These are phyloP conservation scores for Diaporthe batatas DNA, from an alignment of 2,329 filamentous ascomycete genomes.

Conservation along the genomic window DNA sequence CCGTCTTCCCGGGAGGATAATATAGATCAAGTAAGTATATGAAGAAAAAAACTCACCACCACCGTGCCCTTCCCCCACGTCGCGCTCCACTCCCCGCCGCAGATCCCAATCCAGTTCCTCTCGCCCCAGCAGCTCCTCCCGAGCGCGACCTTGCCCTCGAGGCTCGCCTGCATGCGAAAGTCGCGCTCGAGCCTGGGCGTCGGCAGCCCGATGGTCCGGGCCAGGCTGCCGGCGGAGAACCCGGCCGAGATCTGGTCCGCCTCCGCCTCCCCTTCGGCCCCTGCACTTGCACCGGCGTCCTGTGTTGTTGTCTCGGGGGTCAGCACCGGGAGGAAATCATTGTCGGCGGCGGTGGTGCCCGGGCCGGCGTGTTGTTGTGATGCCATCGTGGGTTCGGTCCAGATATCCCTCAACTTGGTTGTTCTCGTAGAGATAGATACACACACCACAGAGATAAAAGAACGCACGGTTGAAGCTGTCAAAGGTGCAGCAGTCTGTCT, in stretches of 20 bases:
- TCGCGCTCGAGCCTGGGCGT: constrained; percentile 38
- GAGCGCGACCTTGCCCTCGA: constrained; percentile 40
- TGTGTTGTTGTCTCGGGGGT: constrained; percentile 12
- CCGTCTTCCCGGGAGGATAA: no score
- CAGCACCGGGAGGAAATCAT: constrained; percentile 31
- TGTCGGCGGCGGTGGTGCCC: constrained; percentile 1
- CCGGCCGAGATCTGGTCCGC: constrained; percentile 31
- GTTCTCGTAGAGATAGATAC: no score
- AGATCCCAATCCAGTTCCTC: constrained; percentile 43
- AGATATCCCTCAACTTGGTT: no score
- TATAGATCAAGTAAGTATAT: no score
- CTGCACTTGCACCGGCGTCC: not conserved
- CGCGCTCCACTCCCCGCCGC: constrained; percentile 41
- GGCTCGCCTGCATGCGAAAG: constrained; percentile 41
- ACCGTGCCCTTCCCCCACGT: constrained; percentile 42
- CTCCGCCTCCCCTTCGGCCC: no score
- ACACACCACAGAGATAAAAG: no score
- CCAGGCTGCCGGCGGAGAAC: constrained; percentile 37
- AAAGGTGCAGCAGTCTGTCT: constrained; percentile 3
- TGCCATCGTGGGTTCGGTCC: not conserved
- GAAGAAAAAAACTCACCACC: constrained; percentile 40
- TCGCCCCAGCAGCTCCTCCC: constrained; percentile 41
- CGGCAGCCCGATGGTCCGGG: constrained; percentile 35
- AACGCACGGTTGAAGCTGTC: not conserved
- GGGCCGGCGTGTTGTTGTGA: not conserved